phyloP scores from a whole-genome alignment of 495 filamentous ascomycete genomes.

The Cercophora sp. region DNA sequence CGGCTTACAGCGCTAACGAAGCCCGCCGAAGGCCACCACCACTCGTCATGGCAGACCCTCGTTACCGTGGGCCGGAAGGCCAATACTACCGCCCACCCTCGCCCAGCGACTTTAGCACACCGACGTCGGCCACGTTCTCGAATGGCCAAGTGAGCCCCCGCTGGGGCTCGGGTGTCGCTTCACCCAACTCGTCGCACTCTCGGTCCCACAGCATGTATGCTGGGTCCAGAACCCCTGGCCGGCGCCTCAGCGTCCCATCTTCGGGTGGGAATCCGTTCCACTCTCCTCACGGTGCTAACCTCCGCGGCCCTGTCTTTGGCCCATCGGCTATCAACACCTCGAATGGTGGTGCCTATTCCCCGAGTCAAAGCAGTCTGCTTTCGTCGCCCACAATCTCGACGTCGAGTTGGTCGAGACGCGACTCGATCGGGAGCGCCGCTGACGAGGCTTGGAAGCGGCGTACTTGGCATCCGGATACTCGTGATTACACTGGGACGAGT shows the following conservation, averaged over 20 bases:
- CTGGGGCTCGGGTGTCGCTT: constrained; percentile 59
- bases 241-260: constrained; percentile 79
- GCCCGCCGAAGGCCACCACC: constrained; percentile 71
- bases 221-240: constrained; percentile 61
- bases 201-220: constrained; percentile 63
- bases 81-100: constrained; percentile 55
- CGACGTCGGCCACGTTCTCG: constrained; percentile 70
- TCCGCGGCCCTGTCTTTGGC: constrained; percentile 57
- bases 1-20: constrained; percentile 61
- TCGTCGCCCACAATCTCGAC: constrained; percentile 68
- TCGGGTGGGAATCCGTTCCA: constrained; percentile 72
- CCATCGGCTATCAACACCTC: constrained; percentile 48
- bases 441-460: constrained; percentile 77
- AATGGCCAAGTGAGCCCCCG: constrained; percentile 69
- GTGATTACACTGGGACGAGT: constrained; percentile 43
- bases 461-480: constrained; percentile 86
- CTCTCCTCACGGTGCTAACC: constrained; percentile 53
- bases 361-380: constrained; percentile 48
- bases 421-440: constrained; percentile 54
- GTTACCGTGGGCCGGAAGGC: constrained; percentile 50
- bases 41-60: constrained; percentile 76
- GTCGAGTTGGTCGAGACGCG: constrained; percentile 58
- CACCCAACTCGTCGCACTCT: constrained; percentile 63
- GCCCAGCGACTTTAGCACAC: constrained; percentile 69
- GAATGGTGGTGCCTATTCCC: constrained; percentile 53